A percentile compares a stretch with the other conserved stretches of the same genome.
Evolutionary conservation across 2,329 filamentous ascomycete genomes (phyloP).

Genomic region (Madurella fahalii): DNA sequence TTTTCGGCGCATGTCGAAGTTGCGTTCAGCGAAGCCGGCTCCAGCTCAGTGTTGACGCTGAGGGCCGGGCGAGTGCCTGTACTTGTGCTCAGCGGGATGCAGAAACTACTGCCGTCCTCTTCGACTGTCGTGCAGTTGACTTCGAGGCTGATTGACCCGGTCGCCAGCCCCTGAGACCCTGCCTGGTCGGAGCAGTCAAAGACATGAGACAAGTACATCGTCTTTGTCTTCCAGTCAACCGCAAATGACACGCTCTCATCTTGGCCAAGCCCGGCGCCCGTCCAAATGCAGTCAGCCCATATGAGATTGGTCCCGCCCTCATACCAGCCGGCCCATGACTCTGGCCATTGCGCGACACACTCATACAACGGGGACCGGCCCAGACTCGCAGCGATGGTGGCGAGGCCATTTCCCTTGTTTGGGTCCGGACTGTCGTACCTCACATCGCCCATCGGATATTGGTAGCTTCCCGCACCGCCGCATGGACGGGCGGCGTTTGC

Average conservation of each 20-base stretch:
- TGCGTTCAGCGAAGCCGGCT: constrained; percentile 11
- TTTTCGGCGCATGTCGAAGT: constrained; percentile 24
- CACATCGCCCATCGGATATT: constrained; percentile 29
- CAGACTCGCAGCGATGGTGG: constrained; percentile 30
- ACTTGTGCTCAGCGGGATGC: constrained; percentile 21
- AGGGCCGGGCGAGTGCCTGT: constrained; percentile 14
- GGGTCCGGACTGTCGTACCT: constrained; percentile 31
- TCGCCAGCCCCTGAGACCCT: constrained; percentile 29
- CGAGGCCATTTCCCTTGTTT: constrained; percentile 15
- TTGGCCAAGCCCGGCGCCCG: constrained; percentile 29
- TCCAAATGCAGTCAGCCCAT: constrained; percentile 37
- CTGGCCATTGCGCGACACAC: constrained; percentile 35
- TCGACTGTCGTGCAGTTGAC: constrained; percentile 28
- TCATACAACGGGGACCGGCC: constrained; percentile 31
- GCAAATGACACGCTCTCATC: constrained; percentile 34
- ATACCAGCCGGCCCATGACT: constrained; percentile 32
- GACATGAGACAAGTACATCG: constrained; percentile 33
- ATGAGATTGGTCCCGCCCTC: constrained; percentile 29
- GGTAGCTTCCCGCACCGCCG: constrained; percentile 22
- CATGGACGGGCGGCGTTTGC: constrained; percentile 28
- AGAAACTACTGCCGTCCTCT: constrained; percentile 21
- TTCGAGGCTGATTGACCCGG: constrained; percentile 28
- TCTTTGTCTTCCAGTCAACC: constrained; percentile 32
- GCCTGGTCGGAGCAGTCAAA: constrained; percentile 31
- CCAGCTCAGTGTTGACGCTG: constrained; percentile 24